A percentile compares a stretch with the other conserved stretches of the same genome.
Evolutionary conservation across 257 asterid genomes (phyloP).

Genomic region (Solanum pimpinellifolium): DNA sequence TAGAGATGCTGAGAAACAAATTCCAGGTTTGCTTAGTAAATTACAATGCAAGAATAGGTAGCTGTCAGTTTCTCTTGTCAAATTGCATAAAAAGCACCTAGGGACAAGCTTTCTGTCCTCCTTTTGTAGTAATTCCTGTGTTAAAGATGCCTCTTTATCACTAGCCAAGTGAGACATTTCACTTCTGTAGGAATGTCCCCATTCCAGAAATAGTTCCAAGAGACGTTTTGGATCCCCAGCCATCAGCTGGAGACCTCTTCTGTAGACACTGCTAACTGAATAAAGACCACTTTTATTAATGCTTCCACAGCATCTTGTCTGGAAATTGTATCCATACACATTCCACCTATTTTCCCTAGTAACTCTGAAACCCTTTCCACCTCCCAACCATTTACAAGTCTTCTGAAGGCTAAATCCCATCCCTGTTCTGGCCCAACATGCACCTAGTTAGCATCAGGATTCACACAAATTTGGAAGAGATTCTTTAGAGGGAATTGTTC

Average conservation of each 20-base stretch:
- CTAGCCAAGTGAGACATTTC: background rate
- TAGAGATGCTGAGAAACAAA: background rate
- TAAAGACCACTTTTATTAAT: background rate
- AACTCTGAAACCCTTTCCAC: background rate
- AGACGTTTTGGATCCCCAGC: background rate
- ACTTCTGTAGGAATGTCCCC: background rate
- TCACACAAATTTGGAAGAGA: background rate
- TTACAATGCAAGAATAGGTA: background rate
- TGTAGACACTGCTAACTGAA: background rate
- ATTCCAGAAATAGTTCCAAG: background rate
- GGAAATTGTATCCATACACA: background rate
- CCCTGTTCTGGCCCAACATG: background rate
- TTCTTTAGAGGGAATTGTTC: background rate
- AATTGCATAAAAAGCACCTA: background rate
- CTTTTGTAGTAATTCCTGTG: background rate
- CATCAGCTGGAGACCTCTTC: background rate
- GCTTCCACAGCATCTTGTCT: background rate
- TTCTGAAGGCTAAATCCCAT: background rate
- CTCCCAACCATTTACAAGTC: background rate
- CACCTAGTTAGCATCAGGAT: background rate
- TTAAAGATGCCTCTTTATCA: background rate
- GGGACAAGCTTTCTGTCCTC: background rate
- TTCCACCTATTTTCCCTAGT: background rate
- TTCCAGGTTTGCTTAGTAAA: background rate
- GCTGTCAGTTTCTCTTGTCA: background rate